phyloP scores from a whole-genome alignment of 2,329 filamentous ascomycete species.

The Calonectria honghensis region DNA sequence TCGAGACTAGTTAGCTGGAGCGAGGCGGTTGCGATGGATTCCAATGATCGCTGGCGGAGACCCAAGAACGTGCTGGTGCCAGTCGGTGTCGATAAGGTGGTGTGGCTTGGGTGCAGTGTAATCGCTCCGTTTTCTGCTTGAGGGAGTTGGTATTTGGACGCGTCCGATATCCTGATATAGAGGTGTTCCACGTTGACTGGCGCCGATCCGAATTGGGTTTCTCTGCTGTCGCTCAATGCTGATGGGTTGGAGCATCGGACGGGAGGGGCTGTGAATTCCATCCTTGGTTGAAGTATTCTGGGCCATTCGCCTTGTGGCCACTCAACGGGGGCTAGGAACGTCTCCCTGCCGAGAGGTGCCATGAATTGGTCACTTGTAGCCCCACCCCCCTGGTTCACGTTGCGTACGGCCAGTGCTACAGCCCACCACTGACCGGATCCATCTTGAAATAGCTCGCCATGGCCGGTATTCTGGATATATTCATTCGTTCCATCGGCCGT shows the following conservation, averaged over 20 bases:
- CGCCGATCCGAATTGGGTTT: neutral
- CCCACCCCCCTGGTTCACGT: constrained; percentile 31
- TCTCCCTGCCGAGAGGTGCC: constrained; percentile 40
- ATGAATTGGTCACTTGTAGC: constrained; percentile 33
- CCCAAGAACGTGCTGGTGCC: constrained; percentile 39
- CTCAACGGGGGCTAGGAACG: constrained; percentile 35
- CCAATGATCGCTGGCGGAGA: constrained; percentile 34
- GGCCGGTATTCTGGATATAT: constrained; percentile 51
- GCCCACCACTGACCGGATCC: constrained; percentile 48
- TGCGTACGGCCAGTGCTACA: constrained; percentile 38
- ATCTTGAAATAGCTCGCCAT: constrained; percentile 55
- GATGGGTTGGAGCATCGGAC: neutral
- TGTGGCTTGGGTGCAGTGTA: constrained; percentile 16
- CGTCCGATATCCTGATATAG: constrained; percentile 36
- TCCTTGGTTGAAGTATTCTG: constrained; percentile 30
- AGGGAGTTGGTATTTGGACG: constrained; percentile 29
- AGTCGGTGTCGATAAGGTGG: constrained; percentile 24
- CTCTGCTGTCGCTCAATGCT: neutral
- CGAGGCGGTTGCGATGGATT: constrained; percentile 34
- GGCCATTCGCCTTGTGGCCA: constrained; percentile 42
- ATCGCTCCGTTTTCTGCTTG: neutral
- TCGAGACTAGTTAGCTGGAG: constrained; percentile 10
- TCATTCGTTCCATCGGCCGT: constrained; percentile 50
- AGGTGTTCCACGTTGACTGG: constrained; percentile 30
- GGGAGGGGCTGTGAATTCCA: constrained; percentile 30